Conservation (phyloP, 345 rosid genomes). For the Jatropha curcas region DNA sequence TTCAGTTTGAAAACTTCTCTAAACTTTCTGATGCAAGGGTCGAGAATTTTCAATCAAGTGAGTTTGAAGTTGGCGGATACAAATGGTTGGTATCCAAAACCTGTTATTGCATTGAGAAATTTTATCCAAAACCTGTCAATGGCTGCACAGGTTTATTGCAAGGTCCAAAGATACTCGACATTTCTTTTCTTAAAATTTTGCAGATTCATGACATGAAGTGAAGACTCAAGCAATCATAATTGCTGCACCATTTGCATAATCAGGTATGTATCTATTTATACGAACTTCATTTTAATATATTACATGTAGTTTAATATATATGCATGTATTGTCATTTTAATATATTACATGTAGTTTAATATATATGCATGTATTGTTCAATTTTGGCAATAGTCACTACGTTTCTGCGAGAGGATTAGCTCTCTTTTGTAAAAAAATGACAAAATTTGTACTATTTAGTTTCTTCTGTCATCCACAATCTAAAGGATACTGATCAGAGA, state of each 20-base stretch:
- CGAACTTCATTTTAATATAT: no score
- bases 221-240: no score
- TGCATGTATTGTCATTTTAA: no score
- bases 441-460: background rate
- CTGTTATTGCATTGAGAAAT: no score
- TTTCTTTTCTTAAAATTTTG: no score
- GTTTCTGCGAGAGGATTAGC: background rate
- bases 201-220: no score
- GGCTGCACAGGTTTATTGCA: no score
- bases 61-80: slow-evolving; percentile 4
- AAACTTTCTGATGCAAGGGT: background rate
- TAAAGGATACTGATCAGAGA: background rate
- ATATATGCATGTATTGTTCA: background rate
- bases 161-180: no score
- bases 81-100: slow-evolving; percentile 12
- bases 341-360: background rate
- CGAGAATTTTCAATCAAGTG: background rate
- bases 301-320: no score
- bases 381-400: background rate
- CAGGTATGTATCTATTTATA: no score
- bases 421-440: slow-evolving; percentile 1
- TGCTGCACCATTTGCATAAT: no score
- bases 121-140: no score
- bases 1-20: slow-evolving; percentile 14
- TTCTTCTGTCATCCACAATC: slow-evolving; percentile 10